Conservation (phyloP, 805 yeast genomes). For the Candida adriatica region DNA sequence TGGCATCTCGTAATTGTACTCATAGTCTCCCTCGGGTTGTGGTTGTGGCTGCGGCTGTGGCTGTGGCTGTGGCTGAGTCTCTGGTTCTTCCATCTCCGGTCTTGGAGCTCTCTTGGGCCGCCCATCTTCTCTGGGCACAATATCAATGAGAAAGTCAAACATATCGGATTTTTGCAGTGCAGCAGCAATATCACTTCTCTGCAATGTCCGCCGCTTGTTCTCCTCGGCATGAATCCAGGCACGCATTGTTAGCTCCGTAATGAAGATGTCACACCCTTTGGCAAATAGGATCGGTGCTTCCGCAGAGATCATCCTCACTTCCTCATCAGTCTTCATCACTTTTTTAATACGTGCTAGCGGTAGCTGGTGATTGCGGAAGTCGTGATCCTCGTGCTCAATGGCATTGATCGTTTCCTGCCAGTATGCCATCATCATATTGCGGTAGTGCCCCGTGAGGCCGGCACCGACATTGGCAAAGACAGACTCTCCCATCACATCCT, state of each 20-base stretch:
- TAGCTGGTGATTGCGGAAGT: constrained; percentile 87
- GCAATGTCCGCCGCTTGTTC: constrained; percentile 89
- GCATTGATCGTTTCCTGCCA: constrained; percentile 96
- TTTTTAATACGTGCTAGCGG: constrained; percentile 95
- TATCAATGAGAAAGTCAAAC: constrained; percentile 95
- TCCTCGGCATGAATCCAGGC: constrained; percentile 99
- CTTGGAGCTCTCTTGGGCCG: constrained; percentile 28
- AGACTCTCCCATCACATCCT: constrained; percentile 41
- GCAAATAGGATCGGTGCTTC: constrained; percentile 98
- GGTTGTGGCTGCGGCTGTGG: constrained; percentile 1
- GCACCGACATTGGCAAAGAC: constrained; percentile 89
- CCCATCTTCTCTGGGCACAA: constrained; percentile 82
- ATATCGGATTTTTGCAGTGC: constrained; percentile 92
- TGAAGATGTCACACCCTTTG: constrained; percentile 95
- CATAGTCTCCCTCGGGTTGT: neutral
- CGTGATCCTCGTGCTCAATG: constrained; percentile 81
- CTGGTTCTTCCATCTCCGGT: too few species aligned
- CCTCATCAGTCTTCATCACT: constrained; percentile 97
- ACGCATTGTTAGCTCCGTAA: constrained; percentile 95
- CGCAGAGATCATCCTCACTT: constrained; percentile 94
- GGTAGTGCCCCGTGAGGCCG: constrained; percentile 75
- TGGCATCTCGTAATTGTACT: constrained; percentile 1
- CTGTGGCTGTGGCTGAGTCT: constrained; percentile 2
- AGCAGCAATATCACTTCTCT: constrained; percentile 89
- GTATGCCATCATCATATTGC: constrained; percentile 88